Conservation (phyloP, 1,284 basidiomycete species). For the Phylloporus sp. region DNA sequence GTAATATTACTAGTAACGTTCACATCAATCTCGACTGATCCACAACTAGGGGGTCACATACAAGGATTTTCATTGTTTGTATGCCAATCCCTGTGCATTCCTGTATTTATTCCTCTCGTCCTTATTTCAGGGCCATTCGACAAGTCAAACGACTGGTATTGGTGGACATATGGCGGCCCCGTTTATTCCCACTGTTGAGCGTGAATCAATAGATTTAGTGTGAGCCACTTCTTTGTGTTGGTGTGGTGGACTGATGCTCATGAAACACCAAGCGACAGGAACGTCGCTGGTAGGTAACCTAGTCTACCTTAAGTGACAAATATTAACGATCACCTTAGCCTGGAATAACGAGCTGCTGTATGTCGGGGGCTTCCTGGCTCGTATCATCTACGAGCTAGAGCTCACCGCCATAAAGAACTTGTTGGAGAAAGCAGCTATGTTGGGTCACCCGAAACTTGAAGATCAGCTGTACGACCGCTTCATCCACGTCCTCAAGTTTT, state of each 20-base stretch:
- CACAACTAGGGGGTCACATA: conserved; percentile 60
- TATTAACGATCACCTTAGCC: conserved; percentile 48
- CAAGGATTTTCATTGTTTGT: conserved; percentile 81
- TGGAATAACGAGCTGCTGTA: conserved; percentile 92
- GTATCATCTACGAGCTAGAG: conserved; percentile 90
- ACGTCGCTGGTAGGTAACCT: conserved; percentile 66
- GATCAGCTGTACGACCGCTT: conserved; percentile 68
- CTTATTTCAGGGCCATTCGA: conserved; percentile 71
- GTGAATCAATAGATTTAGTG: conserved; percentile 89
- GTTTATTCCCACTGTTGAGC: conserved; percentile 97
- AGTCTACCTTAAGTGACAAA: too few species aligned
- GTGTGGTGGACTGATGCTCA: background rate
- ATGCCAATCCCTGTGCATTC: background rate
- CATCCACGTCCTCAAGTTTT: conserved; percentile 88
- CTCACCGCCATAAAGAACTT: conserved; percentile 64
- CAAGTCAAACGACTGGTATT: conserved; percentile 92
- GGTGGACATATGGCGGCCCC: conserved; percentile 91
- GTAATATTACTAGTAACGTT: conserved; percentile 28
- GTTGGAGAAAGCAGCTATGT: conserved; percentile 60
- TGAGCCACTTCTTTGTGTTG: conserved; percentile 5
- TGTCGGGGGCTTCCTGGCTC: conserved; percentile 83
- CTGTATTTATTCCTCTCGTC: too few species aligned
- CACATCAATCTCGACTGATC: conserved; percentile 19
- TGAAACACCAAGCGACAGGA: conserved; percentile 66
- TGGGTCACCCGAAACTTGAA: conserved; percentile 46